Evolutionary conservation across 2,329 filamentous ascomycete species (phyloP).

Genomic region (Fusarium subtropicale): DNA sequence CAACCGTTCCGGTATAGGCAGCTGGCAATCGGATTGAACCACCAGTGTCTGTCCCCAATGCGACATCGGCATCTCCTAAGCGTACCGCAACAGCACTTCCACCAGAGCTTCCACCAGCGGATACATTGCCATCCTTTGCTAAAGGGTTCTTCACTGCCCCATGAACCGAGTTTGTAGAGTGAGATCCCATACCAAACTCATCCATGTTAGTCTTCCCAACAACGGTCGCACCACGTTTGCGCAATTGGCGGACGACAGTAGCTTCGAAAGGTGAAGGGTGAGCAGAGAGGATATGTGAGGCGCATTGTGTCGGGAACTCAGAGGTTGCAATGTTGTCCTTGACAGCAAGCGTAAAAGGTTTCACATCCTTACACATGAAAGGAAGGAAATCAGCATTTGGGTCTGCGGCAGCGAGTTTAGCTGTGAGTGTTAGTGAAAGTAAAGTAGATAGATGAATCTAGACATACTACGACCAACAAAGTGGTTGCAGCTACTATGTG

Average conservation of each 20-base stretch:
- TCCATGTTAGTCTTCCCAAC: conserved; percentile 92
- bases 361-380: conserved; percentile 38
- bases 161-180: conserved; percentile 77
- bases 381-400: conserved; percentile 21
- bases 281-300: conserved; percentile 76
- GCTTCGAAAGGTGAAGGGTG: conserved; percentile 85
- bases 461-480: conserved; percentile 51
- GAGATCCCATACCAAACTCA: conserved; percentile 95
- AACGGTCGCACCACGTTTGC: conserved; percentile 69
- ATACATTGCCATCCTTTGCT: conserved; percentile 58
- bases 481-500: conserved; percentile 52
- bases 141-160: conserved; percentile 71
- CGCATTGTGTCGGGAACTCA: conserved; percentile 81
- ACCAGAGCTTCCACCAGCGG: conserved; percentile 90
- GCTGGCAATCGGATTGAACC: conserved; percentile 89
- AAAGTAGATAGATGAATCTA: conserved; percentile 4
- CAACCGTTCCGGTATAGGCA: conserved; percentile 84
- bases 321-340: conserved; percentile 82
- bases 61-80: conserved; percentile 66
- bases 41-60: conserved; percentile 93
- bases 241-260: conserved; percentile 78
- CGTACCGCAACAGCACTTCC: conserved; percentile 90
- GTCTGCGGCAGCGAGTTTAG: conserved; percentile 10
- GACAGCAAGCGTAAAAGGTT: conserved; percentile 66
- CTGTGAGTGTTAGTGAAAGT: conserved; percentile 25